Evolutionary conservation across 2,329 filamentous ascomycete genomes (phyloP), one percentile per base, ranked within the genome.

Genomic region (Alternaria alternata): DNA sequence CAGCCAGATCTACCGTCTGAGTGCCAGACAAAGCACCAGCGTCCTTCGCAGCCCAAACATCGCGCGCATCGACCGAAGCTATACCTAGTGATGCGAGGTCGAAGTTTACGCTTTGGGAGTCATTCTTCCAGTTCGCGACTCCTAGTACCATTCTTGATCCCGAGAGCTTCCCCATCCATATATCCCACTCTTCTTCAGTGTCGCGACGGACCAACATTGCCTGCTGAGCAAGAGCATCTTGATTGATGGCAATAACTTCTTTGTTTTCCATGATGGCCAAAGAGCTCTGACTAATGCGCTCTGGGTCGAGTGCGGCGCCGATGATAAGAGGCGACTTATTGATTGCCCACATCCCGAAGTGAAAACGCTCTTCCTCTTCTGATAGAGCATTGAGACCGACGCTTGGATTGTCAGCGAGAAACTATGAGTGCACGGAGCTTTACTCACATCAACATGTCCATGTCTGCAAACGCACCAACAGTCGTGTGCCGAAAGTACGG

Each of bases 211-310:
- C 71, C 1, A 89, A 75, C n/a, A 78, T 78, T 0, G 85, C 84
- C 44, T 85, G 84, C 54, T 82, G 75, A 0, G 81, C 85, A 0
- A 88, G 72, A 0, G 81, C 60, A 65, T 88, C 87, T 64, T 88
- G 86, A 65, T 88, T 88, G 67, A 86, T 84, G 0, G 82, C 82
- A 24, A 89, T 84, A 22, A 86, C 81, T 55, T 86, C 85, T 26
- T 80, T 76, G 71, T 88, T 87, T 1, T 76, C 77, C 47, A 81
- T 60, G 47, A 80, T 75, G 4, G 59, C 62, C 2, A 69, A 16
- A 1, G 71, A 74, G 2, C 62, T 57, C 16, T 67, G 47, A 16
- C 77, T 76, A 8, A 66, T 52, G 3, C 62, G 63, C 14, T 55
- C 53, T 9, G 61, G 46, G 49, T 76, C 76, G 72, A 78, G 63